Evolutionary conservation across 768 basidiomycete species (phyloP), one percentile per base, ranked within the genome.

Genomic region (Russula earlei): DNA sequence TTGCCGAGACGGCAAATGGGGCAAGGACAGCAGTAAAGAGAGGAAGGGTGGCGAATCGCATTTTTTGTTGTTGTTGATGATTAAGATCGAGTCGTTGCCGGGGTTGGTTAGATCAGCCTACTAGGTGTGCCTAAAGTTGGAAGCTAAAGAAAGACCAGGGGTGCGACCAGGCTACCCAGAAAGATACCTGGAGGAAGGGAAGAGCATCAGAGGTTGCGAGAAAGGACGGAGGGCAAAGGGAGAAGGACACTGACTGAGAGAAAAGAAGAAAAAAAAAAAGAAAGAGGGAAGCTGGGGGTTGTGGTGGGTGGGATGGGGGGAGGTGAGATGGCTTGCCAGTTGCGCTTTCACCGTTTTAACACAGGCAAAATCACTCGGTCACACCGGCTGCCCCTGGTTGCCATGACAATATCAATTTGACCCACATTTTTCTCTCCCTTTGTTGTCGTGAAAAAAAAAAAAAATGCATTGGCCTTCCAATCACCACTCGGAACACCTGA

Each of bases 131-230:
- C 36, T 24, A n/a, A 2, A 17, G 44, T 63, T 54, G 68, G 67
- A 70, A n/a, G n/a, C n/a, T 71, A 76, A 67, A 62, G 66, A 72
- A 42, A 34, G 64, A 69, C 73, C 71, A 77, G 73, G 78, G 79
- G 78, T 76, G 83, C 85, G 71, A 75, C 84, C 82, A 73, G 83
- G 84, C 84, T 80, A 76, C 82, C 83, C 78, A 75, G 74, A 55
- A 67, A 15, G 14, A 79, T 38, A 34, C 44, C 56, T 58, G 37
- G 0, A 20, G 29, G 22, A 34, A 31, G 34, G 34, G 8, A 11
- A 15, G 11, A 25, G 11, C 1, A 5, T 51, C 25, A 46, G 41
- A 38, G 24, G 10, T 31, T 10, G 29, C 3, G 9, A 7, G 14
- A 10, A 41, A 29, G 1, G 34, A n/a, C n/a, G n/a, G n/a, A n/a